Evolutionary conservation across 2,329 filamentous ascomycete genomes (phyloP).

Genomic region (Colletotrichum gigasporum): DNA sequence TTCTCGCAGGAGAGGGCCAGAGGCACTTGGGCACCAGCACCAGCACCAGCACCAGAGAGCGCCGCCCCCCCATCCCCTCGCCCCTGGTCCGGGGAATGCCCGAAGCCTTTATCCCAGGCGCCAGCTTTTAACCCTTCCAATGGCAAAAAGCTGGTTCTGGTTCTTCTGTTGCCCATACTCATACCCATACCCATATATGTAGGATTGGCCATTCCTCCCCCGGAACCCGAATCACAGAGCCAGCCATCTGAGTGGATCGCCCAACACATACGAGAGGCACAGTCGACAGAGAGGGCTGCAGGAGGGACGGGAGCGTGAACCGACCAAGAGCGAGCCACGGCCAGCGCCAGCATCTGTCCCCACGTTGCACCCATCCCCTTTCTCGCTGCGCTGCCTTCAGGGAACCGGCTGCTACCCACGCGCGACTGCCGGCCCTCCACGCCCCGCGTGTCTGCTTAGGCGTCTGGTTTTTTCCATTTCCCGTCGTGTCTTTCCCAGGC

Average conservation of each 20-base stretch:
- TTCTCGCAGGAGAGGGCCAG: background rate
- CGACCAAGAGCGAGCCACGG: background rate
- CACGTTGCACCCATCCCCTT: constrained; percentile 30
- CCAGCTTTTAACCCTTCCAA: background rate
- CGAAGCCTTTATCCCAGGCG: constrained; percentile 23
- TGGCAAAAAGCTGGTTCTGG: no score
- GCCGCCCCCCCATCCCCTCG: background rate
- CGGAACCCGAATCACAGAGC: background rate
- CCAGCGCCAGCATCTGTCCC: constrained; percentile 3
- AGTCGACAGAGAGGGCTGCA: background rate
- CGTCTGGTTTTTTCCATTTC: background rate
- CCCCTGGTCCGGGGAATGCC: constrained; percentile 29
- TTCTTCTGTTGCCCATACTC: background rate
- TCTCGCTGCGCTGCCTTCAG: constrained; percentile 19
- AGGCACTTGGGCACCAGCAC: background rate
- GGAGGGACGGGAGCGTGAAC: background rate
- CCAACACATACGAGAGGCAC: background rate
- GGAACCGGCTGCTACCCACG: constrained; percentile 15
- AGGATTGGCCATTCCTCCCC: background rate
- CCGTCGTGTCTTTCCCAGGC: constrained; percentile 1
- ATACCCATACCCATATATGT: no score
- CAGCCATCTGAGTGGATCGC: constrained; percentile 4
- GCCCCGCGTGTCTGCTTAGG: constrained; percentile 3
- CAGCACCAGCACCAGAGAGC: constrained; percentile 5
- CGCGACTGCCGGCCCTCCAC: constrained; percentile 15